Evolutionary conservation across 2,329 filamentous ascomycete genomes (phyloP).

Genomic region (Aspergillus ibericus): DNA sequence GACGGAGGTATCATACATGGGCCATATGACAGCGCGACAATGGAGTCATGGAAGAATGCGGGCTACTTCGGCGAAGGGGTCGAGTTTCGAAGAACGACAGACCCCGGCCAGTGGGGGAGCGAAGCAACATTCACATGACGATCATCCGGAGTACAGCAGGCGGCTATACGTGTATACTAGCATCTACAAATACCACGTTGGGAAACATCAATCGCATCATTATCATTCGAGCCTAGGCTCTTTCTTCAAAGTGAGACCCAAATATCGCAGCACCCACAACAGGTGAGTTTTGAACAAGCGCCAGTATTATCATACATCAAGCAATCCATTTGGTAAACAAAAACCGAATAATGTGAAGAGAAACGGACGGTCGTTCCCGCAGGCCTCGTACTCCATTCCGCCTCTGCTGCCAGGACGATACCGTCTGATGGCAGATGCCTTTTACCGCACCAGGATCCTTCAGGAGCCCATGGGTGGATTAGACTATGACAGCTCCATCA

Average conservation of each 20-base stretch:
- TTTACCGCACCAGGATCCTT: conserved; percentile 3
- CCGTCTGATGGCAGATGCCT: background rate
- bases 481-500: conserved; percentile 65
- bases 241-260: conserved; percentile 23
- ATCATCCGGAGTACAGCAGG: background rate
- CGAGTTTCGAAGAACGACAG: conserved; percentile 66
- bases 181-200: conserved; percentile 10
- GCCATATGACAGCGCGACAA: conserved; percentile 79
- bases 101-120: conserved; percentile 56
- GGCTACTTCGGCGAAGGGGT: conserved; percentile 90
- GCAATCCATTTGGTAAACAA: conserved; percentile 30
- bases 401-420: background rate
- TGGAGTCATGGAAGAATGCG: conserved; percentile 87
- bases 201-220: conserved; percentile 21
- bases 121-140: conserved; percentile 54
- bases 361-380: conserved; percentile 14
- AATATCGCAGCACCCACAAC: conserved; percentile 24
- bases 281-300: conserved; percentile 32
- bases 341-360: conserved; percentile 20
- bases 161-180: conserved; percentile 9
- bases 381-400: background rate
- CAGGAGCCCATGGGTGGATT: conserved; percentile 11
- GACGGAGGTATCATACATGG: conserved; percentile 79
- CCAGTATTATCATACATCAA: conserved; percentile 43
- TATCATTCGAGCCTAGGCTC: conserved; percentile 21